These are phyloP conservation scores for Kodamaea suecica DNA, from an alignment of 1,139 yeast species.

Conservation along the genomic window DNA sequence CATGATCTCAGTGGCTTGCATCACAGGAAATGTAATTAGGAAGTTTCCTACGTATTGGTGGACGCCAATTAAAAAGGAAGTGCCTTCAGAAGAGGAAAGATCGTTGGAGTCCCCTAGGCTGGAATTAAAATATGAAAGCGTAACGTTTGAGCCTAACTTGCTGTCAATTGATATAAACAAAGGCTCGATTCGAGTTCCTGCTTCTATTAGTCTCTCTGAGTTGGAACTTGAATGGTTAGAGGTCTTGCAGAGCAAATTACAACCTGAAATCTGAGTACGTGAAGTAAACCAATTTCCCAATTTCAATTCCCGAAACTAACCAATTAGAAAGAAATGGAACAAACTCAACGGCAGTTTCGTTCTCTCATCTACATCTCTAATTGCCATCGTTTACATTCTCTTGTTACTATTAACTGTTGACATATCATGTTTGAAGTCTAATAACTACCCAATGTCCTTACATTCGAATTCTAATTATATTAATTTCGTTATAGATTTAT, in stretches of 20 bases:
- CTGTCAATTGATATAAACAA: slow-evolving; percentile 19
- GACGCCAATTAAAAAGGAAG: slow-evolving; percentile 34
- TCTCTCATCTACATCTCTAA: no score
- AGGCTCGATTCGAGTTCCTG: slow-evolving; percentile 24
- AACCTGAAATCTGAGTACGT: no score
- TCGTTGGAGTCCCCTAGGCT: slow-evolving; percentile 1
- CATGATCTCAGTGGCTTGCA: slow-evolving; percentile 50
- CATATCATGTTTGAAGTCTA: no score
- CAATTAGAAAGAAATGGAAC: no score
- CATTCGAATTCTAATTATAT: no score
- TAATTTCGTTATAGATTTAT: no score
- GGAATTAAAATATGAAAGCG: slow-evolving; percentile 8
- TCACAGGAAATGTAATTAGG: slow-evolving; percentile 55
- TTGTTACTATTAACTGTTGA: no score
- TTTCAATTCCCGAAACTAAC: no score
- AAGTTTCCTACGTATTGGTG: slow-evolving; percentile 65
- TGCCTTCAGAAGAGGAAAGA: slow-evolving; percentile 1
- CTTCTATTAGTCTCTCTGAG: slow-evolving; percentile 22
- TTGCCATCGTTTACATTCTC: no score
- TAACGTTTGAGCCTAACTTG: slow-evolving; percentile 10
- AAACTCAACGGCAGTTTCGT: no score
- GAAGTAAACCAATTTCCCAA: no score
- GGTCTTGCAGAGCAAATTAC: slow-evolving; percentile 19
- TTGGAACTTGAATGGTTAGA: slow-evolving; percentile 29
- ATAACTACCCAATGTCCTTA: no score